Evolutionary conservation across 2,329 filamentous ascomycete genomes (phyloP).

Genomic region (Metarhizium humberi): DNA sequence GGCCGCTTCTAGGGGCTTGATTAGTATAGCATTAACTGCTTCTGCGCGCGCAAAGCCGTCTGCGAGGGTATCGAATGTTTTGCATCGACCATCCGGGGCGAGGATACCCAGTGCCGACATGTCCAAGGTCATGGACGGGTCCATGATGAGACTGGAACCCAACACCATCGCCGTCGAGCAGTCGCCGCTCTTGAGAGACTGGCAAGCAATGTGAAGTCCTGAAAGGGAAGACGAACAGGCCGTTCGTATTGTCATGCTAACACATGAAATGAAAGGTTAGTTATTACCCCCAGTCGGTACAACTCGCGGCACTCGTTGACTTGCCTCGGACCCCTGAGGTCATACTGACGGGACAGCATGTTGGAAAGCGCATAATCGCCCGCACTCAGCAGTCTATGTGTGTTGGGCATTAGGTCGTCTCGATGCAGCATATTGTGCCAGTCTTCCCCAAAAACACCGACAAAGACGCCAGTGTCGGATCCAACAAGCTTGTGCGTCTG

Average conservation of each 20-base stretch:
- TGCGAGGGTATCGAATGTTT: conserved; percentile 32
- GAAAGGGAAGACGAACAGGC: conserved; percentile 28
- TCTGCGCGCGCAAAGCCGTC: conserved; percentile 44
- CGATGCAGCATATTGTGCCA: conserved; percentile 3
- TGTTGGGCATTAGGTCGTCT: not conserved
- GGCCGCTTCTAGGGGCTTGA: conserved; percentile 38
- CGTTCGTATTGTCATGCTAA: conserved; percentile 23
- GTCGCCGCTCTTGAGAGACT: conserved; percentile 16
- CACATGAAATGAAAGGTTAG: not conserved
- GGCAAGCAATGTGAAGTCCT: conserved; percentile 26
- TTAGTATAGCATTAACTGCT: conserved; percentile 30
- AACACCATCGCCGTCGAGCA: conserved; percentile 19
- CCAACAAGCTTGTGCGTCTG: not conserved
- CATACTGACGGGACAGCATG: conserved; percentile 11
- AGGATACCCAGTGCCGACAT: conserved; percentile 27
- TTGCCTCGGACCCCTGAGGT: conserved; percentile 8
- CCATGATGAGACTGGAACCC: conserved; percentile 21
- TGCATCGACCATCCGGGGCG: conserved; percentile 20
- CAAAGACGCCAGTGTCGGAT: conserved; percentile 3
- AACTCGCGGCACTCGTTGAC: not conserved
- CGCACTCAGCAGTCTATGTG: conserved; percentile 7
- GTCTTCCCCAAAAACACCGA: conserved; percentile 4
- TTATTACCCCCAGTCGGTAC: not conserved
- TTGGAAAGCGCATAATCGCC: conserved; percentile 14
- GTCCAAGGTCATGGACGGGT: conserved; percentile 13